Evolutionary conservation across 1,139 yeast species (phyloP), one percentile per base, ranked within the genome.

Genomic region (Waltiozyma sp.): DNA sequence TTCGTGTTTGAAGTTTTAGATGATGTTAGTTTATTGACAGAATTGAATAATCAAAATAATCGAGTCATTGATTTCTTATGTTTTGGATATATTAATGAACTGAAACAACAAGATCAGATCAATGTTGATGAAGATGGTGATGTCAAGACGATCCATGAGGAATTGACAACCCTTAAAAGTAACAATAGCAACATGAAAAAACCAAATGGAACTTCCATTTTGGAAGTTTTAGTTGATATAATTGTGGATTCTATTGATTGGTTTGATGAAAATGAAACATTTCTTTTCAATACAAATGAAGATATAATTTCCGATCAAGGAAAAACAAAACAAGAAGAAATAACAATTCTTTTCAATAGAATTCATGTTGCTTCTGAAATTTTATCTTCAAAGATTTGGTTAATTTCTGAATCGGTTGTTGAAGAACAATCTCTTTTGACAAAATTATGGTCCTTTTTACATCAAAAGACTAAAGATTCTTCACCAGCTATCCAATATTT

Each of bases 351-450:
- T 3, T 41, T 52, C 37, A 55, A 52, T 36, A 46, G 55, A 58
- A 52, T 93, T n/a, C 81, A 85, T 44, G 69, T 84, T 40, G 86
- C 94, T 1, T 82, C 96, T 0, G 98, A 91, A 58, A 82, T 91
- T 24, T 70, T 91, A 40, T 77, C 93, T 38, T 83, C 93, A n/a
- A 96, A 91, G 59, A 93, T 88, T 19, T 91, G 97, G 96, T 77
- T 94, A 10, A 70, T 91, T 28, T 85, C 95, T 6, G 97, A 93
- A 57, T 80, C 95, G 0, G 77, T 91, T 38, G 85, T 91, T 74
- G 94, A 86, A 56, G 77, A 81, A 44, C 70, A 77, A 2, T 63
- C 65, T 3, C 72, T 84, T 46, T 62, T 93, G 47, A 73, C 76
- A 47, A 77, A 74, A 54, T 68, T 93, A 43, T 91, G 98, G 98